Evolutionary conservation across 495 filamentous ascomycete species (phyloP).

Genomic region (Neurospora intermedia): DNA sequence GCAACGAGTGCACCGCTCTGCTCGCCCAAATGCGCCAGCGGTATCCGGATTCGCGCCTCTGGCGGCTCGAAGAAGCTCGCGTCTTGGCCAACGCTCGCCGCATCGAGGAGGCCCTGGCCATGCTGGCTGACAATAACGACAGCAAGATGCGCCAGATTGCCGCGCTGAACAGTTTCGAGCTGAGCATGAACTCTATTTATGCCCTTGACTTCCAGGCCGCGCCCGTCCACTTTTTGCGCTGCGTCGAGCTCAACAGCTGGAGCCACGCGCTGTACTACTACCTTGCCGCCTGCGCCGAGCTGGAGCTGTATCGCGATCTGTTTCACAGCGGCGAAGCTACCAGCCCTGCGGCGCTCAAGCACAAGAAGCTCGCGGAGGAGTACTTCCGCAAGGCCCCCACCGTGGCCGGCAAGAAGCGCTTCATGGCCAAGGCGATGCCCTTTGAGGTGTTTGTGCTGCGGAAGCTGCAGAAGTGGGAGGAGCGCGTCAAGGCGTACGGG

Average conservation of each 20-base stretch:
- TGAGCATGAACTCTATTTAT: constrained; percentile 69
- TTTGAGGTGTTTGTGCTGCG: constrained; percentile 82
- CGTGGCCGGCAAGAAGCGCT: constrained; percentile 71
- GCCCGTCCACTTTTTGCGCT: constrained; percentile 63
- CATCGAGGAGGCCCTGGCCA: constrained; percentile 55
- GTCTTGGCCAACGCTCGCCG: constrained; percentile 58
- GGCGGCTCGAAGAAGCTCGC: constrained; percentile 83
- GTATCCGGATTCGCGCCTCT: constrained; percentile 76
- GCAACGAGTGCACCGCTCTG: constrained; percentile 54
- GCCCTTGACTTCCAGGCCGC: constrained; percentile 61
- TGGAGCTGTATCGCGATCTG: constrained; percentile 66
- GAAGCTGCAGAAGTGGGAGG: constrained; percentile 86
- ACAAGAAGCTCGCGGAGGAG: constrained; percentile 54
- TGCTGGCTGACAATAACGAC: constrained; percentile 45
- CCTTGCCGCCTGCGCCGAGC: constrained; percentile 64
- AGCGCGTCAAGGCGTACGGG: constrained; percentile 55
- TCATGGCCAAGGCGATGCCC: constrained; percentile 81
- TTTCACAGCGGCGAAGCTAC: constrained; percentile 38
- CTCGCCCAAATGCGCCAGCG: constrained; percentile 61
- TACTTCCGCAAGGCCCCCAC: constrained; percentile 61
- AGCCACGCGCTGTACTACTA: constrained; percentile 84
- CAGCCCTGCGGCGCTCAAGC: constrained; percentile 19
- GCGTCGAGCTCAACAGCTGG: constrained; percentile 83
- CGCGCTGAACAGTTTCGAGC: constrained; percentile 74
- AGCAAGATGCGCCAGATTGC: constrained; percentile 79